Evolutionary conservation across 2,329 filamentous ascomycete species (phyloP), one percentile per base, ranked within the genome.

Genomic region (Ambrosiella cleistominuta): DNA sequence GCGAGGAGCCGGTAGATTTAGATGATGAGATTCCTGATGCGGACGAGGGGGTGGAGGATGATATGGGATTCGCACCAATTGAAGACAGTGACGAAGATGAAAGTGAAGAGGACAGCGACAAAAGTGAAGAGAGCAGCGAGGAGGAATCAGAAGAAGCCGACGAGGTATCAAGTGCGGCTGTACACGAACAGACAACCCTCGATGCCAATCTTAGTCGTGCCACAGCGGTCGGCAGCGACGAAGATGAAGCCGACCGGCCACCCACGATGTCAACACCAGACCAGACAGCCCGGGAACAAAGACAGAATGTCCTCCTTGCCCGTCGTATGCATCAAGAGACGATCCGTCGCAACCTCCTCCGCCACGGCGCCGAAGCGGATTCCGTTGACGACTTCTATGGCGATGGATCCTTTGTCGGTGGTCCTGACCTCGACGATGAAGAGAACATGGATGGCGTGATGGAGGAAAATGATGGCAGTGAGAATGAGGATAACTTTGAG

Each of bases 21-120:
- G 86, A 89, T 63, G 83, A 85, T 61, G 84, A 87, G 55, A 82
- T 88, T 15, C 85, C 85, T 1, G 82, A 86, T 65, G 83, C 76
- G 2, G 80, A 80, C 40, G 74, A 73, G 4, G 72, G 17, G 9
- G 38, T 17, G 12, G 8, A 17, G 37, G 52, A 54, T 42, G 36
- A n/a, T 35, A 60, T 61, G 36, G 56, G 52, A 15, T 57, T 58
- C 36, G 70, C 68, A 54, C 71, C 70, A 3, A 69, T 75, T 2
- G 70, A 70, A 1, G 71, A 70, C 1, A 70, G 71, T 1, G 71
- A 71, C 7, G 70, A 70, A 3, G 27, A 38, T 15, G 71, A 70
- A 1, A 70, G 71, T 1, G 70, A 71, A 6, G 70, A 70, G 5
- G 70, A 71, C 2, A 39, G 13, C 27, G 27, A 27, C 5, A 70